Base-by-base conservation (phyloP, 257 asterid species). In the Solanum sparsipilum region DNA sequence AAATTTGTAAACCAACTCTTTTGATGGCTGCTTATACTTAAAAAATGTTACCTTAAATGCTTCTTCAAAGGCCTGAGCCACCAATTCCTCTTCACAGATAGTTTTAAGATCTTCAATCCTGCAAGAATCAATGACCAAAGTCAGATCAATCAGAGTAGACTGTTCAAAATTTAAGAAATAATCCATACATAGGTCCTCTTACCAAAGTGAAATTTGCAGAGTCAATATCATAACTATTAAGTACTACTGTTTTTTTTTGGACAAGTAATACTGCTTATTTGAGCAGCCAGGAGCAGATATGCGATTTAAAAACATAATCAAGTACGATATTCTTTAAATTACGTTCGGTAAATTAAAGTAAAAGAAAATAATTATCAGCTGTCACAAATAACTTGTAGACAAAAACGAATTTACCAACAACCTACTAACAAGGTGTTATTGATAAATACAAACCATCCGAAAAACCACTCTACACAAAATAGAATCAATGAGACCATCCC, bases 31-130 rank as follows among this genome's bases (percentile, higher is more conserved):
- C 18, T 8, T 58, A 65, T 27, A 81, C 84, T 36, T 48, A 70
- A 78, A 68, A 36, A 88, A 85, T 18, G 46, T 5, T 89, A 95
- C 98, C 98, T 92, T 93, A 88, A 95, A 97, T 83, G 96, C 98
- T 92, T 94, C 98, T 87, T 93, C 93, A 82, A 95, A 93, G 86
- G 98, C 99, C 92, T 86, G 93, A 84, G 89, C 90, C 36, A 94
- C 96, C 83, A 96, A 90, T 74, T 97, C 98, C 79, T 96, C 98
- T 90, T 97, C 98, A 52, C 88, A 91, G 65, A 96, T 81, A 89
- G 92, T 93, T 90, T 93, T 96, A 84, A 97, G 96, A 89, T 96
- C 99, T 87, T 93, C 96, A 86, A 97, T 95, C 89, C 99, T 96
- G 87, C 78, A 29, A 89, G 89, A 84, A 78, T 72, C 88, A 46